Evolutionary conservation across 2,329 filamentous ascomycete species (phyloP).

Genomic region (Monilinia aucupariae): DNA sequence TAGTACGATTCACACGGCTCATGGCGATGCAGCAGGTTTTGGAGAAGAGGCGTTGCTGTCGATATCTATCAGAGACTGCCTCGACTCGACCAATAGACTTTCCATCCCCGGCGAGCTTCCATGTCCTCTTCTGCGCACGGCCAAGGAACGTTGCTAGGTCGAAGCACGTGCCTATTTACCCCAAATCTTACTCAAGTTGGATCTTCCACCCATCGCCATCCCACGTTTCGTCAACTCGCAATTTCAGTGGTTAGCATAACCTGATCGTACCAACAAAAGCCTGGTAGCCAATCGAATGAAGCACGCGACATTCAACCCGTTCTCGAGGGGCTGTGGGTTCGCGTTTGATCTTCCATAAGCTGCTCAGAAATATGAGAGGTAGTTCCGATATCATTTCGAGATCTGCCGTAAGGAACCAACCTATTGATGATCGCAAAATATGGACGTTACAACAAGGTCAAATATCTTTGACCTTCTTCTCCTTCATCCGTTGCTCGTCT

Average conservation of each 20-base stretch:
- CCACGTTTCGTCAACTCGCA: slow-evolving; percentile 7
- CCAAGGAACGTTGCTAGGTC: too few species aligned
- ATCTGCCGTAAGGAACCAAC: neutral
- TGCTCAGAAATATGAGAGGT: neutral
- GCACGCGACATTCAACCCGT: slow-evolving; percentile 15
- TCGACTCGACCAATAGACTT: too few species aligned
- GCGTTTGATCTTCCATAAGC: slow-evolving; percentile 1
- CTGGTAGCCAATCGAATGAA: slow-evolving; percentile 17
- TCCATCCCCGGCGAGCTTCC: too few species aligned
- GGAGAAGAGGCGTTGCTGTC: too few species aligned
- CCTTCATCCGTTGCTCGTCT: neutral
- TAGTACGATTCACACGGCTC: too few species aligned
- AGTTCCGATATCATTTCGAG: neutral
- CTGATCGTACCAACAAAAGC: slow-evolving; percentile 1
- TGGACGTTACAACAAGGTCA: neutral
- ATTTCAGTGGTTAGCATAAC: slow-evolving; percentile 1
- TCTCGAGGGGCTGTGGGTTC: neutral
- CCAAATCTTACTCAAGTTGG: neutral
- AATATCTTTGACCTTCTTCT: neutral
- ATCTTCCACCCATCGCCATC: neutral
- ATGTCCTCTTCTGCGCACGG: too few species aligned
- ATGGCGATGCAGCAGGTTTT: too few species aligned
- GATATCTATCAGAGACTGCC: too few species aligned
- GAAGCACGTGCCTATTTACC: slow-evolving; percentile 4
- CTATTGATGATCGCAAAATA: neutral